Percentiles rank a stretch among this genome's conserved stretches.
phyloP scores from a whole-genome alignment of 129 eudicot genomes.

The Glebionis coronaria region DNA sequence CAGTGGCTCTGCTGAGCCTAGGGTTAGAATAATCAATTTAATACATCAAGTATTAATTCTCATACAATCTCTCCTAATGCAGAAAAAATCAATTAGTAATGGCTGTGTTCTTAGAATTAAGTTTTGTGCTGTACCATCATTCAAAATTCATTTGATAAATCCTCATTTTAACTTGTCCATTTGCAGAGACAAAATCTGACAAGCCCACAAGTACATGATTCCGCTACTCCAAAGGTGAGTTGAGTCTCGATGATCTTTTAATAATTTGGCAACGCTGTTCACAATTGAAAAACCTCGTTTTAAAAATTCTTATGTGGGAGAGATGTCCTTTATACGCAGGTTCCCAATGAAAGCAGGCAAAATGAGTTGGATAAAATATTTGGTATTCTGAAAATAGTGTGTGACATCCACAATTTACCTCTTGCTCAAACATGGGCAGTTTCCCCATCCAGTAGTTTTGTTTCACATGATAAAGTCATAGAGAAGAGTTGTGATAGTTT shows the following conservation, averaged over 20 bases:
- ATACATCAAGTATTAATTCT: neutral
- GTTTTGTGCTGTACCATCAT: neutral
- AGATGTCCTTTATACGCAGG: neutral
- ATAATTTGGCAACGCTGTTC: too few species aligned
- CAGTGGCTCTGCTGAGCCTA: too few species aligned
- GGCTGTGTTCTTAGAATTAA: neutral
- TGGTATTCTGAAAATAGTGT: slow-evolving; percentile 4
- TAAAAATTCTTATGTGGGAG: neutral
- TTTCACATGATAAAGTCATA: neutral
- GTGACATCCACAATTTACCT: slow-evolving; percentile 10
- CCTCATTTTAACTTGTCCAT: neutral
- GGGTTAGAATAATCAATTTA: too few species aligned
- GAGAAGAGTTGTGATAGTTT: slow-evolving; percentile 12
- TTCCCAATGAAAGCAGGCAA: slow-evolving; percentile 2
- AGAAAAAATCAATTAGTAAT: too few species aligned
- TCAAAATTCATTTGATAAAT: neutral
- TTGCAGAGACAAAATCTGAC: slow-evolving; percentile 3
- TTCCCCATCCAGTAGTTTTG: slow-evolving; percentile 13
- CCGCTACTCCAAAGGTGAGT: neutral
- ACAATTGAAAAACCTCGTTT: neutral
- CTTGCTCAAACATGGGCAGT: slow-evolving; percentile 17
- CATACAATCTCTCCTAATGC: neutral
- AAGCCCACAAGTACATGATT: slow-evolving; percentile 7
- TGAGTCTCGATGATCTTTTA: neutral
- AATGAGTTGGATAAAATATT: neutral